A percentile compares a stretch with the other conserved stretches of the same genome.
Evolutionary conservation across 345 rosid genomes (phyloP).

Genomic region (Turnera subulata): DNA sequence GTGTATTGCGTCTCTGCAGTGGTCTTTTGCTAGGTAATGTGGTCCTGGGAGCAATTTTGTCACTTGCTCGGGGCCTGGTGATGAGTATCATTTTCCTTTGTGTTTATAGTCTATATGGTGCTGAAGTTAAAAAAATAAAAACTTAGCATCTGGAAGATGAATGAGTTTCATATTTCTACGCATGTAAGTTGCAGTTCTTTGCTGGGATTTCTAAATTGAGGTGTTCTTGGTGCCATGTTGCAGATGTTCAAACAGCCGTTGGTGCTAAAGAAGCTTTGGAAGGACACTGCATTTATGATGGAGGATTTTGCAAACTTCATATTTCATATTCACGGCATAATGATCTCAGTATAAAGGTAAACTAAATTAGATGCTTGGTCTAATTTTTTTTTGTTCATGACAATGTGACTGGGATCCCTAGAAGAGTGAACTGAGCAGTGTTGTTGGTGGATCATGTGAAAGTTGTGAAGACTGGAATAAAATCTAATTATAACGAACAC

Average conservation of each 20-base stretch:
- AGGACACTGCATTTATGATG: constrained; percentile 97
- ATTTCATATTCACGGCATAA: constrained; percentile 90
- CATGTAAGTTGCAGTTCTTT: too few relatives aligned
- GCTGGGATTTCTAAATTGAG: too few relatives aligned
- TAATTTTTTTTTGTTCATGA: not conserved
- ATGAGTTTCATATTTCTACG: too few relatives aligned
- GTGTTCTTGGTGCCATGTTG: constrained; percentile 16
- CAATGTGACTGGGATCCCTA: not conserved
- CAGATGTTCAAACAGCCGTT: constrained; percentile 94
- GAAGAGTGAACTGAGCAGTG: too few relatives aligned
- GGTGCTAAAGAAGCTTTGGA: constrained; percentile 95
- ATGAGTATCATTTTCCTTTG: too few relatives aligned
- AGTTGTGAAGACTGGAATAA: not conserved
- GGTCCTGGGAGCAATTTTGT: too few relatives aligned
- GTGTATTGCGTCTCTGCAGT: too few relatives aligned
- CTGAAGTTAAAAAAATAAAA: constrained; percentile 2
- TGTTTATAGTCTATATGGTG: not conserved
- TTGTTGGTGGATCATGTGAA: too few relatives aligned
- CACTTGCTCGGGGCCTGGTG: too few relatives aligned
- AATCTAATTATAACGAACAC: not conserved
- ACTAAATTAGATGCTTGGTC: not conserved
- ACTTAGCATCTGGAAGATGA: too few relatives aligned
- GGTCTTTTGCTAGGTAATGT: not conserved
- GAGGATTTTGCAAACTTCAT: constrained; percentile 98
- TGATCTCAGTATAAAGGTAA: constrained; percentile 94